Evolutionary conservation across 306 rosid species (phyloP).

Genomic region (Malus sylvestris): DNA sequence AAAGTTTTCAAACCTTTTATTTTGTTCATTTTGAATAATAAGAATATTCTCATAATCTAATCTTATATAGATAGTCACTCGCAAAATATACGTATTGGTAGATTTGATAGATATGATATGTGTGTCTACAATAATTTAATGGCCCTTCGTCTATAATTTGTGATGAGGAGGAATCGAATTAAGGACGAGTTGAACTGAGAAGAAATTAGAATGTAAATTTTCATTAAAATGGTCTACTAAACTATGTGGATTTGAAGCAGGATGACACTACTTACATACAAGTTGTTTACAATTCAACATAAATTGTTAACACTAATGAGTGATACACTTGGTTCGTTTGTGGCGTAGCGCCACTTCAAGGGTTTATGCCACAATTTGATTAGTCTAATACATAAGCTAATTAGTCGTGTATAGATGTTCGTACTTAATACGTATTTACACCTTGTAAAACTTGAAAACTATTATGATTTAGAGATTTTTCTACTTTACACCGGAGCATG

Average conservation of each 20-base stretch:
- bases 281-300: too few species aligned
- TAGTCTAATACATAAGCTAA: neutral
- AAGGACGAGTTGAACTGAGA: neutral
- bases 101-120: neutral
- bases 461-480: too few species aligned
- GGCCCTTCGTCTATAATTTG: neutral
- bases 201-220: too few species aligned
- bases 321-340: neutral
- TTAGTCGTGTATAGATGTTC: too few species aligned
- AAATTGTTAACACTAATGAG: too few species aligned
- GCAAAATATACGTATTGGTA: neutral
- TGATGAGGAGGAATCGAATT: neutral
- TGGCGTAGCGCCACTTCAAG: neutral
- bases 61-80: too few species aligned
- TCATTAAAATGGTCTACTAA: too few species aligned
- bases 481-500: neutral
- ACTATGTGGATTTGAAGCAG: too few species aligned
- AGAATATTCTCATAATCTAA: too few species aligned
- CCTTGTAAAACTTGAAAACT: neutral
- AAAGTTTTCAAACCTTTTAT: too few species aligned
- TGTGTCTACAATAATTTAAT: neutral
- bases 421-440: neutral
- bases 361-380: neutral
- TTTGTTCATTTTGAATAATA: neutral
- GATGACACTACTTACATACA: too few species aligned